These are phyloP conservation scores for Staphylotrichum tortipilum DNA, from an alignment of 495 filamentous ascomycete genomes.

Conservation along the genomic window DNA sequence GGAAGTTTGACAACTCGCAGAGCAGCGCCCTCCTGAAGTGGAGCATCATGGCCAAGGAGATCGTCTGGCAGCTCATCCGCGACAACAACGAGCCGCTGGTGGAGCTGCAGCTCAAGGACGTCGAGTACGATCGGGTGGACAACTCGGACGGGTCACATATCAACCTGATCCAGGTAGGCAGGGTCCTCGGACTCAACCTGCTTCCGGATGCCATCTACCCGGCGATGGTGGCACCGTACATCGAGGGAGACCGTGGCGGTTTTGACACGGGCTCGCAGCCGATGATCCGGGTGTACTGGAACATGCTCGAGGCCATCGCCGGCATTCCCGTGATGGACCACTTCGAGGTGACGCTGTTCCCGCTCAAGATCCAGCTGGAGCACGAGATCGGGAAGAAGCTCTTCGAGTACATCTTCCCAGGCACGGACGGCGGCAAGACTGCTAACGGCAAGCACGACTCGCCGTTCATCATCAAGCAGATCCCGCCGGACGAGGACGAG, in stretches of 20 bases:
- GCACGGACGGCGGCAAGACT: slow-evolving; percentile 48
- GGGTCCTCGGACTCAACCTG: slow-evolving; percentile 77
- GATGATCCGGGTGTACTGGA: slow-evolving; percentile 91
- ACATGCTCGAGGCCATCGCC: slow-evolving; percentile 96
- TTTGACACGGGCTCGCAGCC: slow-evolving; percentile 46
- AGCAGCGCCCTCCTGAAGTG: slow-evolving; percentile 74
- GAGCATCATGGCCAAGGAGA: slow-evolving; percentile 83
- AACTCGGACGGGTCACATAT: slow-evolving; percentile 94
- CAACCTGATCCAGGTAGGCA: slow-evolving; percentile 79
- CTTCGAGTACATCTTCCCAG: slow-evolving; percentile 97
- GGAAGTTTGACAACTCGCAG: slow-evolving; percentile 67
- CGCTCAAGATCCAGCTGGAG: slow-evolving; percentile 89
- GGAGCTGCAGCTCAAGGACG: slow-evolving; percentile 84
- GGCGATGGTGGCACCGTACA: slow-evolving; percentile 85
- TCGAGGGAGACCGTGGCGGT: slow-evolving; percentile 51
- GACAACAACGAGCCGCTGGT: slow-evolving; percentile 81
- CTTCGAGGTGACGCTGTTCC: slow-evolving; percentile 91
- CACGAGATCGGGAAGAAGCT: slow-evolving; percentile 85
- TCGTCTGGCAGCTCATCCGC: slow-evolving; percentile 92
- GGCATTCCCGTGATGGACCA: slow-evolving; percentile 96
- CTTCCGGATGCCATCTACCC: slow-evolving; percentile 88
- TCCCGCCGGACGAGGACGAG: slow-evolving; percentile 57
- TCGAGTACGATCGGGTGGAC: slow-evolving; percentile 86
- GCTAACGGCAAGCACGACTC: slow-evolving; percentile 50
- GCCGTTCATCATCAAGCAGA: slow-evolving; percentile 76